Percentiles rank a stretch among this genome's conserved stretches.
Conservation (phyloP, 805 yeast genomes). For the Nakazawaea peltata region DNA sequence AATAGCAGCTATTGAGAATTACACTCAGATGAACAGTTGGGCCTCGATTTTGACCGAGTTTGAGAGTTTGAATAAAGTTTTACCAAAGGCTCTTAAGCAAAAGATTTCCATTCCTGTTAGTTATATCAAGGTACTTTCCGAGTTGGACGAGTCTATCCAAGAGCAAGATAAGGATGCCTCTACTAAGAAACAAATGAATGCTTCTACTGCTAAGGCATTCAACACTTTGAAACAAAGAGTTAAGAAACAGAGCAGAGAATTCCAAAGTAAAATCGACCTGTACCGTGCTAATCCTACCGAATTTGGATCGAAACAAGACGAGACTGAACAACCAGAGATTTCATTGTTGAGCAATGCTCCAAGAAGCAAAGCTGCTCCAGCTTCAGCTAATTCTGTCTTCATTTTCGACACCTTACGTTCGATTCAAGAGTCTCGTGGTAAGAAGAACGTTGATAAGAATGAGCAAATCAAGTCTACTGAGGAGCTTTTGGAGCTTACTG, state of each 20-base stretch:
- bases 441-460: conserved; percentile 78
- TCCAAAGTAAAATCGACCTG: conserved; percentile 46
- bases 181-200: conserved; percentile 65
- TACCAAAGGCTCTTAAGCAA: conserved; percentile 69
- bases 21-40: conserved; percentile 74
- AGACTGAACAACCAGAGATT: conserved; percentile 21
- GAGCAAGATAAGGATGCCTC: conserved; percentile 46
- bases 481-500: conserved; percentile 41
- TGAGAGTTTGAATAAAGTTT: conserved; percentile 64
- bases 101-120: conserved; percentile 63
- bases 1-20: conserved; percentile 60
- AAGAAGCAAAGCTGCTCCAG: conserved; percentile 29
- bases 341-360: conserved; percentile 26
- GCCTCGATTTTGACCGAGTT: conserved; percentile 63
- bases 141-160: conserved; percentile 60
- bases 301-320: conserved; percentile 48
- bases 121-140: conserved; percentile 60
- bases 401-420: conserved; percentile 68
- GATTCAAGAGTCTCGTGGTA: conserved; percentile 88
- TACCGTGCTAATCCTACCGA: conserved; percentile 65
- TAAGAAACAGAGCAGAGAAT: conserved; percentile 69
- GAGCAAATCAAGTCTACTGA: conserved; percentile 75
- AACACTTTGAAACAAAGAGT: conserved; percentile 86
- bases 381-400: conserved; percentile 29
- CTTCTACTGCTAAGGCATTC: conserved; percentile 76